Evolutionary conservation across 495 filamentous ascomycete genomes (phyloP).

Genomic region (Aspergillus cavernicola): DNA sequence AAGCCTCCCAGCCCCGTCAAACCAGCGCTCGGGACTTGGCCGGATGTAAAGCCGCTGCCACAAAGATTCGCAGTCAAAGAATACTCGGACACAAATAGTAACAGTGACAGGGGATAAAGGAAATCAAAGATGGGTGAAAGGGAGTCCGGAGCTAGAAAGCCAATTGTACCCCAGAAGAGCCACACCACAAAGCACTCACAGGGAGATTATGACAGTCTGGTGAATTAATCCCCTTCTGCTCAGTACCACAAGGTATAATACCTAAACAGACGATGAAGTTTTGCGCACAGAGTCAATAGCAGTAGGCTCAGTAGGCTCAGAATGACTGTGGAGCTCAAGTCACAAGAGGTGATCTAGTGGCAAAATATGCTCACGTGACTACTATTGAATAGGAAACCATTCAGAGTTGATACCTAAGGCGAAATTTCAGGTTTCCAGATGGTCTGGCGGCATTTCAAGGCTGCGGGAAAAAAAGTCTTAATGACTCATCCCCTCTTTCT

Average conservation of each 20-base stretch:
- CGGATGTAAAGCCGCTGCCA: background rate
- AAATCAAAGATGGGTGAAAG: background rate
- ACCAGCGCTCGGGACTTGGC: conserved; percentile 3
- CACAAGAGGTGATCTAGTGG: too few relatives aligned
- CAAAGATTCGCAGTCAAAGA: background rate
- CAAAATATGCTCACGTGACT: too few relatives aligned
- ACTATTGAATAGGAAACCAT: too few relatives aligned
- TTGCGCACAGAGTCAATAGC: too few relatives aligned
- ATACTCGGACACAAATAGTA: too few relatives aligned
- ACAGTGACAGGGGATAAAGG: too few relatives aligned
- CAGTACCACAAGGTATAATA: too few relatives aligned
- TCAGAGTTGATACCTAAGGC: too few relatives aligned
- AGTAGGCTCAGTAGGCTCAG: too few relatives aligned
- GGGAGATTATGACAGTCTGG: background rate
- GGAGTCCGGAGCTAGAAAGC: background rate
- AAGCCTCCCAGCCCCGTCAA: conserved; percentile 2
- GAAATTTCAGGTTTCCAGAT: background rate
- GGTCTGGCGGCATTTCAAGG: background rate
- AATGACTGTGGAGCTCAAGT: too few relatives aligned
- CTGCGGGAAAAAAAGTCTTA: background rate
- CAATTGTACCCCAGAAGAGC: background rate
- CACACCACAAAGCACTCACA: background rate
- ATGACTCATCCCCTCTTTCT: conserved; percentile 5
- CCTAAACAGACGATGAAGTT: too few relatives aligned
- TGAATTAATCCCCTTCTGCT: too few relatives aligned